phyloP scores from a whole-genome alignment of 202 grass and related monocot genomes.

The Cymbopogon flexuosus region DNA sequence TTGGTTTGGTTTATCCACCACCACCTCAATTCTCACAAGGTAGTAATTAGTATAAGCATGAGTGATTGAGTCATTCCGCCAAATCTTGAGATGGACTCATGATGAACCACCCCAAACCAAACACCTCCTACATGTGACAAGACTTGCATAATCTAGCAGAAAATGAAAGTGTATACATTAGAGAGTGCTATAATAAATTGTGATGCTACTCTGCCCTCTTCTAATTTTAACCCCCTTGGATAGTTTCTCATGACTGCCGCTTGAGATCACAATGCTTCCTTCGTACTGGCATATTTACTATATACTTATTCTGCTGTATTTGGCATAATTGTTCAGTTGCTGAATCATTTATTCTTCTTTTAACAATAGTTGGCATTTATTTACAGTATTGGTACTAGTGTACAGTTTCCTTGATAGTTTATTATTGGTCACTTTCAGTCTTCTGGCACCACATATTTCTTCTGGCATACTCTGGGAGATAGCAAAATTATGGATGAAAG shows the following conservation, averaged over 20 bases:
- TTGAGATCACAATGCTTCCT: not conserved
- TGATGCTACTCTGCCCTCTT: not conserved
- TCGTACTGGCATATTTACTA: not conserved
- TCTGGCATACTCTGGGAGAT: conserved; percentile 70
- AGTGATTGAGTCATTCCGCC: not conserved
- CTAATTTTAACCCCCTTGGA: not conserved
- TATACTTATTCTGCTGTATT: not conserved
- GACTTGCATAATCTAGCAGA: not conserved
- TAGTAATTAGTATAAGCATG: not conserved
- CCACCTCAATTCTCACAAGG: not conserved
- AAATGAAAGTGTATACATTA: not conserved
- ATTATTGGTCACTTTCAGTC: conserved; percentile 39
- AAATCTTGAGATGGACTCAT: not conserved
- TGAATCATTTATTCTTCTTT: not conserved
- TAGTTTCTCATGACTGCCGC: not conserved
- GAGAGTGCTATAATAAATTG: not conserved
- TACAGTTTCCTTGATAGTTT: not conserved
- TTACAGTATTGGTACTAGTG: not conserved
- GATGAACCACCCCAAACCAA: not conserved
- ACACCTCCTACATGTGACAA: not conserved
- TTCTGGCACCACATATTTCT: conserved; percentile 74
- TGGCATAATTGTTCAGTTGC: not conserved
- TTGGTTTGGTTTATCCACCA: not conserved
- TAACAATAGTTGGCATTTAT: not conserved
- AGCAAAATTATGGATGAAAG: conserved; percentile 73